A percentile compares a stretch with the other conserved stretches of the same genome.
Evolutionary conservation across 108 stramenopile species (phyloP).

Genomic region (Mayamaea pseudoterrestris): DNA sequence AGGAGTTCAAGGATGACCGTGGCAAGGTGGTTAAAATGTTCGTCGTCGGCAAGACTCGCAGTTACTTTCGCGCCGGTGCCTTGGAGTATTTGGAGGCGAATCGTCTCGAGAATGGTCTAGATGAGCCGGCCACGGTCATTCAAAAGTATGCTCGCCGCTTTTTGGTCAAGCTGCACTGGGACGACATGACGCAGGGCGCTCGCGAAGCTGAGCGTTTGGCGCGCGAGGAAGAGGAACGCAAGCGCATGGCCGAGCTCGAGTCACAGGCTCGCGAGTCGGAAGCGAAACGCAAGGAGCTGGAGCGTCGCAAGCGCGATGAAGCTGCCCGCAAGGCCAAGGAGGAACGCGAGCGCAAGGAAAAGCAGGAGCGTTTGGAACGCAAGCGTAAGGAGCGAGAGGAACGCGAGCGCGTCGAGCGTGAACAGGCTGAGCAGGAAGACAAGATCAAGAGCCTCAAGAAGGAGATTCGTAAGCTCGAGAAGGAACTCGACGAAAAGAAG

Average conservation of each 20-base stretch:
- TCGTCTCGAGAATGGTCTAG: conserved; percentile 30
- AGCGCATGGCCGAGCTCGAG: neutral
- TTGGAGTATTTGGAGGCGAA: conserved; percentile 65
- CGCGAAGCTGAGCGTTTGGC: conserved; percentile 19
- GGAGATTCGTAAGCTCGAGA: conserved; percentile 12
- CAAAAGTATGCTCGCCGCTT: conserved; percentile 27
- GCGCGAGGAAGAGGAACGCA: conserved; percentile 5
- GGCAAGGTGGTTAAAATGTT: conserved; percentile 38
- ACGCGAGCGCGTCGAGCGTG: conserved; percentile 1
- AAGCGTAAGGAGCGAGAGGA: conserved; percentile 6
- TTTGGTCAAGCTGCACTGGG: conserved; percentile 14
- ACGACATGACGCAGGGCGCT: conserved; percentile 14
- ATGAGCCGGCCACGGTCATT: conserved; percentile 39
- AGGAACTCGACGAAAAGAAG: conserved; percentile 18
- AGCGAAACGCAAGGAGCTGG: conserved; percentile 7
- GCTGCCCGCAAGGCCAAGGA: neutral
- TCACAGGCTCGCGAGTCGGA: conserved; percentile 3
- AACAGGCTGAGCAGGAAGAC: conserved; percentile 11
- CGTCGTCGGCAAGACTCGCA: conserved; percentile 60
- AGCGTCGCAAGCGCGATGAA: conserved; percentile 5
- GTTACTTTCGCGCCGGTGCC: conserved; percentile 79
- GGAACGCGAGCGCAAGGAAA: conserved; percentile 1
- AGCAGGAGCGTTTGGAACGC: neutral
- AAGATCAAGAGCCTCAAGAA: conserved; percentile 13
- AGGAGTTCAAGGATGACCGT: conserved; percentile 26